phyloP scores from a whole-genome alignment of 2,329 filamentous ascomycete genomes.

The Clonostachys sp. region DNA sequence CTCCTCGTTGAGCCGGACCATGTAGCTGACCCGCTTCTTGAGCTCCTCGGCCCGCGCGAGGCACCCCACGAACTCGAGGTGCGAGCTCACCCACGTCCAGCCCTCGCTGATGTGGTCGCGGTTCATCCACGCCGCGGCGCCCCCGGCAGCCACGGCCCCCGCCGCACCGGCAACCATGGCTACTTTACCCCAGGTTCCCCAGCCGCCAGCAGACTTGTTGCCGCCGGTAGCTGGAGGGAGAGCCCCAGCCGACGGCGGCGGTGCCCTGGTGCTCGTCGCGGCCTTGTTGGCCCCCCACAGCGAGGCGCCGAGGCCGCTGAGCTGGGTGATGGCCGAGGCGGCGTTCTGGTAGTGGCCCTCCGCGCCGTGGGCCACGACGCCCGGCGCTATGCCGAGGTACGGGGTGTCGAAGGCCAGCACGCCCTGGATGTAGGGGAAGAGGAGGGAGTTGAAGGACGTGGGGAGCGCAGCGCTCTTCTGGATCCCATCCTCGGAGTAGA shows the following conservation, averaged over 20 bases:
- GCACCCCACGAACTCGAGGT: slow-evolving; percentile 91
- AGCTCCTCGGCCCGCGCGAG: slow-evolving; percentile 81
- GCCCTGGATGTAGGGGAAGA: slow-evolving; percentile 92
- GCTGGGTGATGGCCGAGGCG: slow-evolving; percentile 64
- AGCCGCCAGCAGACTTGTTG: slow-evolving; percentile 28
- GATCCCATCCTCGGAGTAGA: slow-evolving; percentile 39
- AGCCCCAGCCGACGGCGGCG: slow-evolving; percentile 10
- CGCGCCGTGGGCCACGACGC: slow-evolving; percentile 80
- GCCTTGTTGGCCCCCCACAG: slow-evolving; percentile 54
- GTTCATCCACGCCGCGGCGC: slow-evolving; percentile 81
- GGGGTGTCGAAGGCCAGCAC: slow-evolving; percentile 94
- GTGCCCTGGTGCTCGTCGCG: slow-evolving; percentile 17
- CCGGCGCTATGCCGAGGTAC: slow-evolving; percentile 76
- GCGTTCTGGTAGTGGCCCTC: slow-evolving; percentile 77
- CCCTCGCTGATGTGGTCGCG: slow-evolving; percentile 74
- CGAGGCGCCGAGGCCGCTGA: slow-evolving; percentile 61
- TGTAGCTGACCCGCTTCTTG: slow-evolving; percentile 63
- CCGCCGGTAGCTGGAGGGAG: slow-evolving; percentile 17
- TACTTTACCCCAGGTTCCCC: slow-evolving; percentile 80
- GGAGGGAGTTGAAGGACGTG: slow-evolving; percentile 54
- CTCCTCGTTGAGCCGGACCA: slow-evolving; percentile 61
- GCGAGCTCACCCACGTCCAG: slow-evolving; percentile 78
- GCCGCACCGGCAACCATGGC: slow-evolving; percentile 85
- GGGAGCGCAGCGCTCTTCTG: slow-evolving; percentile 16
- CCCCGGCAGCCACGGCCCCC: slow-evolving; percentile 74